Base-by-base conservation (phyloP, 495 filamentous ascomycete genomes). In the Rhizodiscina lignyota region DNA sequence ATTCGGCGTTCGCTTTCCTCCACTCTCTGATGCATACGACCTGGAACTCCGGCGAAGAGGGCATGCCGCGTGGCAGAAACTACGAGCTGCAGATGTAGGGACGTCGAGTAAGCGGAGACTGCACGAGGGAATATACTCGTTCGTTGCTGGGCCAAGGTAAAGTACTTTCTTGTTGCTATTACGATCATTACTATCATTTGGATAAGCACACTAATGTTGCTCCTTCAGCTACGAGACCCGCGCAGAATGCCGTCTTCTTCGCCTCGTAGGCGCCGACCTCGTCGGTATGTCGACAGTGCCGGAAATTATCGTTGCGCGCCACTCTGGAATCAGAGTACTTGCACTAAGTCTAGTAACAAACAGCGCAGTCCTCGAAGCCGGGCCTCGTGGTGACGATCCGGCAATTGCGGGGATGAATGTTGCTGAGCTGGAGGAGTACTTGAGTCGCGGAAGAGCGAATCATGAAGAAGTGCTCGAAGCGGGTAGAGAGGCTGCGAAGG, bases 241-340 rank as follows among this genome's bases (percentile, higher is more conserved):
- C 40, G 76, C 79, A 10, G 79, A 85, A 50, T 83, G 79, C 43
- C 68, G 79, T 15, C 72, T 84, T 68, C 63, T 85, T 39, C 63
- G 61, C 19, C 56, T 51, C 22, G 50, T 81, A 11, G 78, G 77
- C 5, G 78, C 75, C 18, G 78, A 84, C 52, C 53, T 83, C 13
- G 79, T 83, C 2, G 79, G 78, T 5, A 83, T 84, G 79, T 79
- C 74, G 13, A 83, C 78, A 4, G 74, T 83, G 12, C 79, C 79
- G 8, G 79, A 85, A 48, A 74, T 83, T 27, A 66, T 83, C 33
- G 71, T 77, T 13, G 79, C 79, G 11, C 63, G 79, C 42, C 79
- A 85, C 47, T 72, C 64, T 37, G 73, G 69, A 8, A 63, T 85
- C 36, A 61, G 68, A 21, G 72, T 83, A n/a, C 50, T 82, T 28